These are phyloP conservation scores for Xerocomus spinulosus DNA, from an alignment of 768 basidiomycete genomes.

Conservation along the genomic window DNA sequence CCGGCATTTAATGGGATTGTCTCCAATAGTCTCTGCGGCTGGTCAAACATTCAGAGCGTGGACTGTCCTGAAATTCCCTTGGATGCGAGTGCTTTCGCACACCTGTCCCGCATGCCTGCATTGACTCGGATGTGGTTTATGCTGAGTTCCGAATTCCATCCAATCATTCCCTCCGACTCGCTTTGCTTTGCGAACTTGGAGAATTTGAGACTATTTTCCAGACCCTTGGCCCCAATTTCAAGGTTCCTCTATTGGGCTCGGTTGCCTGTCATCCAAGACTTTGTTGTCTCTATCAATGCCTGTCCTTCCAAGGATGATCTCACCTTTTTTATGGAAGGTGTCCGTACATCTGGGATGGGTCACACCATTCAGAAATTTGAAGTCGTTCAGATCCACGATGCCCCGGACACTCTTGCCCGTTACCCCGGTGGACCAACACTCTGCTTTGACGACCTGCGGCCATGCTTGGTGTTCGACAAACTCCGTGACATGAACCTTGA, in stretches of 20 bases:
- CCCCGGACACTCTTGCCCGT: not conserved
- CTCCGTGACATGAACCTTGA: not conserved
- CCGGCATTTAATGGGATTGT: not conserved
- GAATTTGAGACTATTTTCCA: not conserved
- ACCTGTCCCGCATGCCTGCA: slow-evolving; percentile 1
- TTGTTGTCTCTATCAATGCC: not conserved
- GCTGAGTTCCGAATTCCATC: not conserved
- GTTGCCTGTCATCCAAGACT: not conserved
- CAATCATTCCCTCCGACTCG: not conserved
- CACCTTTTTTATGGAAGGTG: not conserved
- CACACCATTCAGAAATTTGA: not conserved
- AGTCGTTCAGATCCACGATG: not conserved
- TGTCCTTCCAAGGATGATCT: not conserved
- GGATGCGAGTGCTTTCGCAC: not conserved
- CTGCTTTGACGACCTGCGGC: not conserved
- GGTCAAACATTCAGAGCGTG: slow-evolving; percentile 2
- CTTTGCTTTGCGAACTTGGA: slow-evolving; percentile 1
- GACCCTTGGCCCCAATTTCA: not conserved
- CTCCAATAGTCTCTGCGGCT: slow-evolving; percentile 2
- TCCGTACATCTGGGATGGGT: not conserved
- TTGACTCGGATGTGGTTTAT: not conserved
- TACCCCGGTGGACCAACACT: not conserved
- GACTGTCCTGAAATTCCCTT: not conserved
- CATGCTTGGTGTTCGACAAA: not conserved
- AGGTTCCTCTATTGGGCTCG: not conserved